A percentile compares a stretch with the other conserved stretches of the same genome.
phyloP scores from a whole-genome alignment of 2,329 filamentous ascomycete species.

The Calycina herbarum region DNA sequence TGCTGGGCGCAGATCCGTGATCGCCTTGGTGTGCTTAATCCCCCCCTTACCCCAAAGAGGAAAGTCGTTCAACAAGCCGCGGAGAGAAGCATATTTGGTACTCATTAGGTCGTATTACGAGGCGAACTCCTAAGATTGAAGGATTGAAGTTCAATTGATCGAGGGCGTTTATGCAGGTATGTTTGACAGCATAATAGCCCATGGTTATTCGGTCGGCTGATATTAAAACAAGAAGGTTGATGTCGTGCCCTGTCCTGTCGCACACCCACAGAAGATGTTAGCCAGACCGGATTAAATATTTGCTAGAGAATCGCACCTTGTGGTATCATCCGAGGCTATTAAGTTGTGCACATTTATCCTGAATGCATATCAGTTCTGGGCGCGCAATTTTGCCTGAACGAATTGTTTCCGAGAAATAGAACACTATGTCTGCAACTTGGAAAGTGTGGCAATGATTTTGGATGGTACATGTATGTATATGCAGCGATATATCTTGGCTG shows the following conservation, averaged over 20 bases:
- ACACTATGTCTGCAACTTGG: too few species aligned
- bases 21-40: slow-evolving; percentile 4
- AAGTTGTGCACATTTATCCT: not conserved
- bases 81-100: not conserved
- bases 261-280: not conserved
- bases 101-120: not conserved
- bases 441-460: too few species aligned
- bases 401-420: not conserved
- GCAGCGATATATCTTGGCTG: too few species aligned
- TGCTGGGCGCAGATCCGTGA: slow-evolving; percentile 17
- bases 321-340: not conserved
- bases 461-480: too few species aligned
- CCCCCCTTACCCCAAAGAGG: slow-evolving; percentile 12
- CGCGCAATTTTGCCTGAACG: not conserved
- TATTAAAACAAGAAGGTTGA: not conserved
- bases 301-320: not conserved
- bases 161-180: not conserved
- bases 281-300: not conserved
- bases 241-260: not conserved
- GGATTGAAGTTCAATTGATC: not conserved
- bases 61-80: slow-evolving; percentile 11
- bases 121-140: not conserved
- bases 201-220: not conserved
- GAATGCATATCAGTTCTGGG: not conserved
- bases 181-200: not conserved